A percentile compares a stretch with the other conserved stretches of the same genome.
Evolutionary conservation across 2,329 filamentous ascomycete species (phyloP).

Genomic region (Samsoniella hepiali): DNA sequence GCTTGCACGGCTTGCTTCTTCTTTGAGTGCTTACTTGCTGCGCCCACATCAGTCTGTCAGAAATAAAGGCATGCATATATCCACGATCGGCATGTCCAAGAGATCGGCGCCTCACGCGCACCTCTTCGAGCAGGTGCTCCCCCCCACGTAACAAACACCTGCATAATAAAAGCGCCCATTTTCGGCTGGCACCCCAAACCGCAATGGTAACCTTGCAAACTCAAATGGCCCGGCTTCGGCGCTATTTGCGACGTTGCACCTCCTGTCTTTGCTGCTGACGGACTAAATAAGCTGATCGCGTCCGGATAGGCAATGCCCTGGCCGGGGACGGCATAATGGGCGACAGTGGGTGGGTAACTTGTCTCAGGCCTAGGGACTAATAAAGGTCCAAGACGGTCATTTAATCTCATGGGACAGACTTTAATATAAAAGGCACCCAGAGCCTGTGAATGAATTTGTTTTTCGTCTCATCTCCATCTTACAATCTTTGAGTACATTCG

Average conservation of each 20-base stretch:
- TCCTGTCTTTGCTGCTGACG: not conserved
- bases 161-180: not conserved
- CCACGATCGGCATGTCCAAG: not conserved
- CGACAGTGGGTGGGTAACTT: not conserved
- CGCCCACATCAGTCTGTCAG: not conserved
- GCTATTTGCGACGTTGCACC: constrained; percentile 5
- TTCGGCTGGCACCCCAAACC: not conserved
- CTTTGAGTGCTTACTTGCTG: not conserved
- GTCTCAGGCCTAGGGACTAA: not conserved
- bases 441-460: not conserved
- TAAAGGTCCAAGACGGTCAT: not conserved
- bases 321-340: not conserved
- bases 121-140: not conserved
- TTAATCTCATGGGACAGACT: not conserved
- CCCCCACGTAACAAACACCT: not conserved
- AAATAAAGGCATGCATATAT: not conserved
- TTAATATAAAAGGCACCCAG: not conserved
- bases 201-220: not conserved
- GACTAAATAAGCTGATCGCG: not conserved
- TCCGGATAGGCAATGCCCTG: not conserved
- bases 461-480: not conserved
- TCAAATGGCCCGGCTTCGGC: not conserved
- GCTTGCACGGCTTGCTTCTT: not conserved
- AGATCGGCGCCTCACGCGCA: not conserved
- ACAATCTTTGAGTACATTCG: not conserved